phyloP scores from a whole-genome alignment of 108 stramenopile species.

The Epithemia pelagica region DNA sequence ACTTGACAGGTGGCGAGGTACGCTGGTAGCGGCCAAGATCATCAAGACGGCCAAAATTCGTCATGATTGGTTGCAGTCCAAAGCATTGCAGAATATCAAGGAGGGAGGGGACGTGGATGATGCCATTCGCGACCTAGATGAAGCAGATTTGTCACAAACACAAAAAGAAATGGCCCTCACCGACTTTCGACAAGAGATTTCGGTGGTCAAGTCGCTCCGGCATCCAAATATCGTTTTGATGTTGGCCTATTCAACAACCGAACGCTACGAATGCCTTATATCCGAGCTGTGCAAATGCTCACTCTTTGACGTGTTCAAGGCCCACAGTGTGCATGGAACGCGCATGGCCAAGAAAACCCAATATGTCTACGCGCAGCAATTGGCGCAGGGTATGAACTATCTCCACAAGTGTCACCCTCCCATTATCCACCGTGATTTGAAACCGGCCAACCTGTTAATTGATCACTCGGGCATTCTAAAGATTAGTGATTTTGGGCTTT shows the following conservation, averaged over 20 bases:
- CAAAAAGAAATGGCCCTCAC: constrained; percentile 55
- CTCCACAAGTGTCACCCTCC: constrained; percentile 84
- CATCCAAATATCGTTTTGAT: constrained; percentile 83
- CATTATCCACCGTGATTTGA: constrained; percentile 90
- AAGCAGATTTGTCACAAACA: constrained; percentile 29
- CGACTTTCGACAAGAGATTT: constrained; percentile 75
- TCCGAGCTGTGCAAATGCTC: constrained; percentile 85
- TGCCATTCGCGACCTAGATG: constrained; percentile 30
- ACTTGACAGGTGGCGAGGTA: constrained; percentile 85
- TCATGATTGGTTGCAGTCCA: constrained; percentile 66
- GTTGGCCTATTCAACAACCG: constrained; percentile 71
- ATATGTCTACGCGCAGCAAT: constrained; percentile 68
- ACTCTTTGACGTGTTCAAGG: constrained; percentile 70
- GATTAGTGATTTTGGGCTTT: constrained; percentile 95
- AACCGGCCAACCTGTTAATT: constrained; percentile 80
- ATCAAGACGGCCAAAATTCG: constrained; percentile 74
- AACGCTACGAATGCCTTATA: constrained; percentile 74
- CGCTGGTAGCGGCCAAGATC: constrained; percentile 81
- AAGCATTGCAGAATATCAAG: constrained; percentile 23
- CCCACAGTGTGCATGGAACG: constrained; percentile 62
- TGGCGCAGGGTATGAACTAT: constrained; percentile 87
- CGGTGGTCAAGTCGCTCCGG: constrained; percentile 63
- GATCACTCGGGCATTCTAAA: constrained; percentile 85
- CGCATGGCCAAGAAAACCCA: constrained; percentile 55
- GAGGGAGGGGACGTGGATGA: constrained; percentile 38